Evolutionary conservation across 1,139 yeast genomes (phyloP).

Genomic region (Yamadazyma kanchanaburiensis): DNA sequence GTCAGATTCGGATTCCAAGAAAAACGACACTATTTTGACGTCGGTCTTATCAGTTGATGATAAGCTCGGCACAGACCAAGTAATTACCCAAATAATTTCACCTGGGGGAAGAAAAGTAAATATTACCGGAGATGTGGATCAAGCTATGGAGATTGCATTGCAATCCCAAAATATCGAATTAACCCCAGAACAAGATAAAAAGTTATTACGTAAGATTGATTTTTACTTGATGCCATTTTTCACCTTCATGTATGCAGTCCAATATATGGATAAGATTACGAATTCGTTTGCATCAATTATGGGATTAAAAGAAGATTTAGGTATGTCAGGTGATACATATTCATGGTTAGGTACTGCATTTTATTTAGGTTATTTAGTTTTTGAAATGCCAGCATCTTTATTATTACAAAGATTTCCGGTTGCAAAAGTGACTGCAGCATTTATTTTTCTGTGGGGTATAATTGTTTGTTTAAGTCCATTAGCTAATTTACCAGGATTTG

Average conservation of each 20-base stretch:
- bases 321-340: conserved; percentile 34
- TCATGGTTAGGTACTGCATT: conserved; percentile 53
- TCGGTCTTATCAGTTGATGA: conserved; percentile 1
- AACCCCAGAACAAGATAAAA: conserved; percentile 9
- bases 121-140: conserved; percentile 29
- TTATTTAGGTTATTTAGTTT: conserved; percentile 46
- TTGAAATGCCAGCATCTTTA: conserved; percentile 41
- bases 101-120: conserved; percentile 23
- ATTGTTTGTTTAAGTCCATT: conserved; percentile 20
- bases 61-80: too few relatives aligned
- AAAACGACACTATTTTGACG: neutral
- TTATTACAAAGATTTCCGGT: conserved; percentile 31
- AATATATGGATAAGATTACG: conserved; percentile 60
- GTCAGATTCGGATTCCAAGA: too few relatives aligned
- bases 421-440: conserved; percentile 16
- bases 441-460: conserved; percentile 23
- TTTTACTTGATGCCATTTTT: conserved; percentile 50
- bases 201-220: conserved; percentile 44
- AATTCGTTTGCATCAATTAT: conserved; percentile 55
- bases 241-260: conserved; percentile 55
- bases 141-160: conserved; percentile 23
- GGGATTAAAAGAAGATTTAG: conserved; percentile 45
- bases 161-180: conserved; percentile 10
- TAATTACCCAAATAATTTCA: conserved; percentile 22
- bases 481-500: conserved; percentile 21